Evolutionary conservation across 2,329 filamentous ascomycete species (phyloP).

Genomic region (Penicillium polonicum): DNA sequence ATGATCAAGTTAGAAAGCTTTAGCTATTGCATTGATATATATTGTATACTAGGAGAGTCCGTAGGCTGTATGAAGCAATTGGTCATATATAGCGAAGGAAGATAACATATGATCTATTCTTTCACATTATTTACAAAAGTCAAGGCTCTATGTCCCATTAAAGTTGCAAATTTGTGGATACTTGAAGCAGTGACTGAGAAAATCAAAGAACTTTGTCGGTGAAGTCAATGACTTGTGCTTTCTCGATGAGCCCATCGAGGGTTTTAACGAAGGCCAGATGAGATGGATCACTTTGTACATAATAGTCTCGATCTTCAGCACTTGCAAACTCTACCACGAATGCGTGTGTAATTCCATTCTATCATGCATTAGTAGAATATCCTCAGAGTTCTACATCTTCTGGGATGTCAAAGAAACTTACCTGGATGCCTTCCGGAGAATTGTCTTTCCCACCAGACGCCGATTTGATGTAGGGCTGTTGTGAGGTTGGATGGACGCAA

Average conservation of each 20-base stretch:
- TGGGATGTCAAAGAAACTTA: conserved; percentile 34
- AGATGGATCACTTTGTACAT: conserved; percentile 62
- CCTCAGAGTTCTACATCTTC: not conserved
- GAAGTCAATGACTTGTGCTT: conserved; percentile 40
- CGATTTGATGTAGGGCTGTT: conserved; percentile 61
- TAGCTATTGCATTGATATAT: not conserved
- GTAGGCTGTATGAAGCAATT: not conserved
- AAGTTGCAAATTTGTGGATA: not conserved
- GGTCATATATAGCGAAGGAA: not conserved
- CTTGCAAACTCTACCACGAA: conserved; percentile 68
- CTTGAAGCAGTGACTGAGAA: no score
- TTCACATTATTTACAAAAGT: not conserved
- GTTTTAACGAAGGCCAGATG: conserved; percentile 61
- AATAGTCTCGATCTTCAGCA: conserved; percentile 66
- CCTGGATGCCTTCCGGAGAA: conserved; percentile 61
- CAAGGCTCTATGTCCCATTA: not conserved
- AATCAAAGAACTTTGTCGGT: conserved; percentile 24
- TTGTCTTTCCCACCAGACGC: conserved; percentile 61
- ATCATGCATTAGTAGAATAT: not conserved
- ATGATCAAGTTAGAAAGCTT: not conserved
- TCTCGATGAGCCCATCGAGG: conserved; percentile 32
- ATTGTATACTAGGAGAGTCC: not conserved
- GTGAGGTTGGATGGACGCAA: conserved; percentile 60
- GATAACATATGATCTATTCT: not conserved
- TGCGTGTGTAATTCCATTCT: conserved; percentile 64